Conservation (phyloP, 352 stramenopile species). For the Pythium phragmiticola region DNA sequence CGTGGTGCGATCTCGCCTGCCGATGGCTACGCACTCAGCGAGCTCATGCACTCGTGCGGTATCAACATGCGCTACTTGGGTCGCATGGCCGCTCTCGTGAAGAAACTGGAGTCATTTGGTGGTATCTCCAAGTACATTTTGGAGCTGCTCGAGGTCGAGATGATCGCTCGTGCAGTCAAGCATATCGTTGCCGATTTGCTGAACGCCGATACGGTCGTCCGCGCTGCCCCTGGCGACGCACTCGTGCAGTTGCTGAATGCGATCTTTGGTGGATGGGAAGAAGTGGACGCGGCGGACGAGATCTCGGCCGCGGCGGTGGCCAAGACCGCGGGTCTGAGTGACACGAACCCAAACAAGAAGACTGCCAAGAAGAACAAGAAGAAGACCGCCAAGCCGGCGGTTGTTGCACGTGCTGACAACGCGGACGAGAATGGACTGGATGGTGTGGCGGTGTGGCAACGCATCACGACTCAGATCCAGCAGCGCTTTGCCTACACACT, state of each 20-base stretch:
- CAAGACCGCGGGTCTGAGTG: conserved; percentile 29
- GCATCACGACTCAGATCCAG: conserved; percentile 62
- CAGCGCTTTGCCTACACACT: conserved; percentile 81
- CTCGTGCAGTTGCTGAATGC: conserved; percentile 86
- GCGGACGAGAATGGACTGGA: conserved; percentile 28
- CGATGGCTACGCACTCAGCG: conserved; percentile 91
- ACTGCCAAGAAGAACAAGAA: conserved; percentile 45
- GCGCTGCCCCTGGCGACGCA: conserved; percentile 64
- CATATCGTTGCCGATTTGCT: conserved; percentile 76
- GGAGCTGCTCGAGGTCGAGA: conserved; percentile 95
- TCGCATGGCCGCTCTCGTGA: conserved; percentile 84
- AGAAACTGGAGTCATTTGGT: conserved; percentile 84
- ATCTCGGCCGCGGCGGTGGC: conserved; percentile 15
- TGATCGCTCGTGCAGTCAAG: conserved; percentile 93
- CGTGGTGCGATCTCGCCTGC: conserved; percentile 75
- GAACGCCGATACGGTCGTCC: conserved; percentile 56
- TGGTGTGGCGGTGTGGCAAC: conserved; percentile 51
- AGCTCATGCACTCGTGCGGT: conserved; percentile 93
- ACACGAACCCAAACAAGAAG: conserved; percentile 37
- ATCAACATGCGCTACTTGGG: conserved; percentile 98
- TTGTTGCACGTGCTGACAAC: not conserved
- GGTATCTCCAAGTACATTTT: conserved; percentile 92
- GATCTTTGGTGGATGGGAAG: conserved; percentile 60
- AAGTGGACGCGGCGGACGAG: conserved; percentile 14
- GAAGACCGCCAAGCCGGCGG: conserved; percentile 29